Conservation (phyloP, 1,284 basidiomycete species). For the Puccinia polysora region DNA sequence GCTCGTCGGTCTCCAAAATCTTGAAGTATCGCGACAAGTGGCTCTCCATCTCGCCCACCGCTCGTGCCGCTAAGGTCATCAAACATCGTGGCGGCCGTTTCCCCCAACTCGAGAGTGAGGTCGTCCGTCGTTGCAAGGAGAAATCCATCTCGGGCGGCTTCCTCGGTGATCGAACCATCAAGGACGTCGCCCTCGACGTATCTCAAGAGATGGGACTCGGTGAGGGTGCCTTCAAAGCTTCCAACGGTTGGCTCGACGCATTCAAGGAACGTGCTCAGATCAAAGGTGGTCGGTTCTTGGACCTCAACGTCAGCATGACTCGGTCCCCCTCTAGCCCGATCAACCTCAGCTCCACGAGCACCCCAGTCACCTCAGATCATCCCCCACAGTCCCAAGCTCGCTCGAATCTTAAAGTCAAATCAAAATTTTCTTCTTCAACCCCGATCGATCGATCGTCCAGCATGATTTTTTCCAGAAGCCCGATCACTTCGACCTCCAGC, state of each 20-base stretch:
- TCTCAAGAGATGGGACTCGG: conserved; percentile 60
- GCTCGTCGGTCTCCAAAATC: conserved; percentile 89
- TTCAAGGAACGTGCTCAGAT: conserved; percentile 77
- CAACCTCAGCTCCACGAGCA: conserved; percentile 54
- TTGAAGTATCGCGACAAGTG: conserved; percentile 75
- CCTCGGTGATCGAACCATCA: conserved; percentile 68
- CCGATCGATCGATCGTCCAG: too few species aligned
- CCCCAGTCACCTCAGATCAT: too few species aligned
- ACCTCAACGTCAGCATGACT: conserved; percentile 61
- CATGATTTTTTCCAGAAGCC: too few species aligned
- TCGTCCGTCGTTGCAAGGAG: conserved; percentile 63
- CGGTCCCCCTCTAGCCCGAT: conserved; percentile 62
- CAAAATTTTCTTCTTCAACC: too few species aligned
- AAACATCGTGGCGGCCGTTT: conserved; percentile 63
- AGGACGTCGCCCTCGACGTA: conserved; percentile 66
- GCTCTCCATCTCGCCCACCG: conserved; percentile 65
- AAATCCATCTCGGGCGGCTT: conserved; percentile 58
- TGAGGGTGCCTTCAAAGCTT: conserved; percentile 76
- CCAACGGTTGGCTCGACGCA: conserved; percentile 82
- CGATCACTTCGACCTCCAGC: conserved; percentile 42
- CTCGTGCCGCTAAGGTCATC: conserved; percentile 59
- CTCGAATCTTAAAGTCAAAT: background rate
- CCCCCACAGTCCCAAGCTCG: background rate
- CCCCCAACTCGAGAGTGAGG: conserved; percentile 66
- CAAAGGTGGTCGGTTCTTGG: conserved; percentile 42